Evolutionary conservation across 306 rosid genomes (phyloP), one percentile per base, ranked within the genome.

Genomic region (Morella rubra): DNA sequence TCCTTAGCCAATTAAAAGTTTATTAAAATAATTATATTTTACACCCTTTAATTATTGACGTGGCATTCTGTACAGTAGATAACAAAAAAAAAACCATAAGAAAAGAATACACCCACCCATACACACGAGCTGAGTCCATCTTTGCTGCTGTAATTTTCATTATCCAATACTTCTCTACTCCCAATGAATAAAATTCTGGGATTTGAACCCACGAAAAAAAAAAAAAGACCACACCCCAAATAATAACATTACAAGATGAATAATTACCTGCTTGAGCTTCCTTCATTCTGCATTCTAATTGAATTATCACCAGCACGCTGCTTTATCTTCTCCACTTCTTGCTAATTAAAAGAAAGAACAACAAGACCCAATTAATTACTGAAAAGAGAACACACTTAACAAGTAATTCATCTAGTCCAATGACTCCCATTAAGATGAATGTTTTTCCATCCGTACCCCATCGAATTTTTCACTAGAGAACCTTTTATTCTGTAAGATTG

Each of bases 271-370:
- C 77, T 83, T 68, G 91, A 74, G 80, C 85, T 81, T 81, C 71
- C 85, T 24, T 72, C 89, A 40, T 61, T 53, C 83, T 76, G 85
- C 60, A 84, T 87, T 78, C 80, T 81, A 42, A 8, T 41, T 49
- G 75, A 41, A 74, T 54, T 82, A 74, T 78, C 90, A 79, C 75
- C 84, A 77, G 56, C 81, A 56, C 60, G 85, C 58, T 82, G 82
- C 32, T 61, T 83, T 67, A 87, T 75, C 83, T 75, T 89, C 86
- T 89, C 89, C 71, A 84, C 90, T 88, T 91, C 93, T 89, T 89
- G 81, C 98, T 94, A 77, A 62, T 76, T 67, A 67, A 83, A 18
- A 19, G 44, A 55, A 64, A 14, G 71, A 50, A 40, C 46, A 52
- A 49, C 37, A 2, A 45, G 44, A 65, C 58, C 65, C 74, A 79